These are phyloP conservation scores for Phytopythium helicoides DNA, from an alignment of 352 stramenopile species.

Conservation along the genomic window DNA sequence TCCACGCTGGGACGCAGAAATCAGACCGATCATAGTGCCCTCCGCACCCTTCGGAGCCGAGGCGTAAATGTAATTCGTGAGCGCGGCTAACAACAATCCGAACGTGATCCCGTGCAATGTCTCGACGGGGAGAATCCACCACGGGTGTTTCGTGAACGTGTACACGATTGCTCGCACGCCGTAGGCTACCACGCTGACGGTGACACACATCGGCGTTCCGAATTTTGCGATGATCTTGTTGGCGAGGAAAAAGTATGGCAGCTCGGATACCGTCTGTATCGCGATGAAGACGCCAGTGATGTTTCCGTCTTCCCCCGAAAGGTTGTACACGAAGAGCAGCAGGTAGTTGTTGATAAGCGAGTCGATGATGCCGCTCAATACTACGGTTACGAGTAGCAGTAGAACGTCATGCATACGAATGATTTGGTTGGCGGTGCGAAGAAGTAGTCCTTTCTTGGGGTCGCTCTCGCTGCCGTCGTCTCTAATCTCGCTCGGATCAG, in stretches of 20 bases:
- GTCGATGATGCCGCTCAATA: conserved; percentile 37
- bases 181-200: conserved; percentile 29
- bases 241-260: conserved; percentile 47
- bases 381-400: conserved; percentile 27
- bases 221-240: conserved; percentile 34
- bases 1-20: conserved; percentile 38
- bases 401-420: conserved; percentile 24
- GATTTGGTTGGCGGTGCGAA: conserved; percentile 21
- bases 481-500: background rate
- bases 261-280: conserved; percentile 36
- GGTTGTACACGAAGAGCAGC: conserved; percentile 41
- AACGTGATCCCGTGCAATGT: conserved; percentile 42
- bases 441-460: conserved; percentile 10
- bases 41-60: conserved; percentile 22
- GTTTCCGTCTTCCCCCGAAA: conserved; percentile 26
- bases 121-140: conserved; percentile 40
- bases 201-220: conserved; percentile 32
- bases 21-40: conserved; percentile 38
- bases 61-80: conserved; percentile 46
- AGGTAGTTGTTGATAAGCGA: conserved; percentile 41
- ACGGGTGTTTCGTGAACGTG: conserved; percentile 37
- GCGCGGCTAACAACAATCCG: conserved; percentile 30
- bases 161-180: conserved; percentile 36
- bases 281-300: conserved; percentile 38
- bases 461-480: background rate